Evolutionary conservation across 2,329 filamentous ascomycete genomes (phyloP).

Genomic region (Oidium heveae): DNA sequence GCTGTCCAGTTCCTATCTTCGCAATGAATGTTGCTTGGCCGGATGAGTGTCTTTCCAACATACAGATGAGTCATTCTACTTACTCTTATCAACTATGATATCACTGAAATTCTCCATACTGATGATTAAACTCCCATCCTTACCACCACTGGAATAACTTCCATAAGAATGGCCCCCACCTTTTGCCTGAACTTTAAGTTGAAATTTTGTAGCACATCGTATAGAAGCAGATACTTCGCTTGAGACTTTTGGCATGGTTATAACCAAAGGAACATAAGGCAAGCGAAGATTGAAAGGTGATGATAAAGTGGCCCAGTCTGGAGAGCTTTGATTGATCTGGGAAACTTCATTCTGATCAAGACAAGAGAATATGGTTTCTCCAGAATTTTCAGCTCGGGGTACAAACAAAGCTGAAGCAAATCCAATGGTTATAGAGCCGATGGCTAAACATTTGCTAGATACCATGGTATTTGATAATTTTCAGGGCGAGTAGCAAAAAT

Average conservation of each 20-base stretch:
- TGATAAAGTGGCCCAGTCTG: background rate
- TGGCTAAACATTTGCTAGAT: background rate
- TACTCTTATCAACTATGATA: conserved; percentile 23
- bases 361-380: background rate
- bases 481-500: too few relatives aligned
- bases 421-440: background rate
- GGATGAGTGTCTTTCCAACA: background rate
- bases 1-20: conserved; percentile 17
- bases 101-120: conserved; percentile 26
- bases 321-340: background rate
- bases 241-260: conserved; percentile 10
- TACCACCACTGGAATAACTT: conserved; percentile 21
- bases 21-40: conserved; percentile 5
- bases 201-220: conserved; percentile 18
- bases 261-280: conserved; percentile 2
- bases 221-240: conserved; percentile 20
- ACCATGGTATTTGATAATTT: background rate
- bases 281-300: background rate
- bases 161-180: conserved; percentile 31
- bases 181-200: conserved; percentile 24
- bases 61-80: background rate
- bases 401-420: background rate
- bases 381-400: background rate
- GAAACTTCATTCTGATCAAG: background rate
- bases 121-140: conserved; percentile 25